These are phyloP conservation scores for Ensete glaucum DNA, from an alignment of 176 grass and related monocot species.

Conservation along the genomic window DNA sequence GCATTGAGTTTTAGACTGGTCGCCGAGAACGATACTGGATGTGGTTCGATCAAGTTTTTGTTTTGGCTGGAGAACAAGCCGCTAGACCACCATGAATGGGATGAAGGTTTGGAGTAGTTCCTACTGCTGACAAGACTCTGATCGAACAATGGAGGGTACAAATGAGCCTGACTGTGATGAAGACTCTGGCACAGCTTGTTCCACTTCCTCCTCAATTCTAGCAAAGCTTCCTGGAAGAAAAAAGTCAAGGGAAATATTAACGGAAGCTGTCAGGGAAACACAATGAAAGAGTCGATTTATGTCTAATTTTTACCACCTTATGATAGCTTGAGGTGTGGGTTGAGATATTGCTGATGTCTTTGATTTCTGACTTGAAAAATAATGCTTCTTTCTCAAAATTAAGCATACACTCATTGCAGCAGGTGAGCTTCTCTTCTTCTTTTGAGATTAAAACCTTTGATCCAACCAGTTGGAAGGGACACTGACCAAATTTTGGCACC, in stretches of 20 bases:
- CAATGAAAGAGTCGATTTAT: neutral
- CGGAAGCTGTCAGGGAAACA: too few relatives aligned
- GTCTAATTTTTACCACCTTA: constrained; percentile 51
- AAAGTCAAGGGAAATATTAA: neutral
- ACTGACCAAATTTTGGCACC: constrained; percentile 23
- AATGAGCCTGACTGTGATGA: constrained; percentile 32
- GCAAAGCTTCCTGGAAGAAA: constrained; percentile 27
- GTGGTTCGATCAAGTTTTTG: constrained; percentile 24
- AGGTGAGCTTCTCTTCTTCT: constrained; percentile 43
- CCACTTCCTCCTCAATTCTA: constrained; percentile 85
- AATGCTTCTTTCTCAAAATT: constrained; percentile 76
- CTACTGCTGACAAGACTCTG: neutral
- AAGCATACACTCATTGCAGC: constrained; percentile 52
- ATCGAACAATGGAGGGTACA: constrained; percentile 23
- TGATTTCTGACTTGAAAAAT: constrained; percentile 24
- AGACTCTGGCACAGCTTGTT: constrained; percentile 66
- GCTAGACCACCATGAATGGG: constrained; percentile 37
- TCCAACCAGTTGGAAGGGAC: constrained; percentile 34
- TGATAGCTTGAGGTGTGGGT: constrained; percentile 19
- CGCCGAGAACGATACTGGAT: constrained; percentile 5
- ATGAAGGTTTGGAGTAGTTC: neutral
- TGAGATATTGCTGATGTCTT: constrained; percentile 21
- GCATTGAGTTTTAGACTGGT: neutral
- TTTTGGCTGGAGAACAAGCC: constrained; percentile 20
- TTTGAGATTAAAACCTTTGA: constrained; percentile 11